Evolutionary conservation across 116 monocot species (phyloP).

Genomic region (Iris pallida): DNA sequence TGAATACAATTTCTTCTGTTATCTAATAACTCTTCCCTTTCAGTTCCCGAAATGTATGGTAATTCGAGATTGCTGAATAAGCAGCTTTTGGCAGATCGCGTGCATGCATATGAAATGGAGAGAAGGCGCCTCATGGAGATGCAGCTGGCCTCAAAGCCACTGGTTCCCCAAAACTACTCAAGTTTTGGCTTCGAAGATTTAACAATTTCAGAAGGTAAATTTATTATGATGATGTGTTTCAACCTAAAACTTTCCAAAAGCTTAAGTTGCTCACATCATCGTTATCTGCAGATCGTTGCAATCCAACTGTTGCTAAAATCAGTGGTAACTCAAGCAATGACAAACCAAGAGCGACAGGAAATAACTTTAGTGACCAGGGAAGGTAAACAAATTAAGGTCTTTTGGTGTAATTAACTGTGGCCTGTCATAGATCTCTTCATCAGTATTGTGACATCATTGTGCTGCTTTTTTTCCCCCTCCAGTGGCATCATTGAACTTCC

Average conservation of each 20-base stretch:
- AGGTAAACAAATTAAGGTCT: slow-evolving; percentile 5
- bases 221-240: background rate
- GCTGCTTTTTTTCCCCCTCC: background rate
- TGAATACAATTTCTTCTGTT: background rate
- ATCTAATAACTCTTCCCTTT: background rate
- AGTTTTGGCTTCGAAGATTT: slow-evolving; percentile 12
- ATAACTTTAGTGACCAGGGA: slow-evolving; percentile 15
- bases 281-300: slow-evolving; percentile 9
- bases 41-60: slow-evolving; percentile 16
- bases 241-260: background rate
- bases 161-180: background rate
- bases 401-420: too few relatives aligned
- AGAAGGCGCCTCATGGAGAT: slow-evolving; percentile 13
- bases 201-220: slow-evolving; percentile 16
- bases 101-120: slow-evolving; percentile 16
- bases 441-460: too few relatives aligned
- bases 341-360: slow-evolving; percentile 1
- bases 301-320: background rate
- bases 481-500: background rate
- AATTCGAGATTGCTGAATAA: slow-evolving; percentile 4
- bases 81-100: slow-evolving; percentile 17
- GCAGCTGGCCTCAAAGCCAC: slow-evolving; percentile 4
- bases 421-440: too few relatives aligned
- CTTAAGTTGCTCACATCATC: background rate
- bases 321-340: slow-evolving; percentile 7